Evolutionary conservation across 2,329 filamentous ascomycete genomes (phyloP), one percentile per base, ranked within the genome.

Genomic region (Xylariaceae sp.): DNA sequence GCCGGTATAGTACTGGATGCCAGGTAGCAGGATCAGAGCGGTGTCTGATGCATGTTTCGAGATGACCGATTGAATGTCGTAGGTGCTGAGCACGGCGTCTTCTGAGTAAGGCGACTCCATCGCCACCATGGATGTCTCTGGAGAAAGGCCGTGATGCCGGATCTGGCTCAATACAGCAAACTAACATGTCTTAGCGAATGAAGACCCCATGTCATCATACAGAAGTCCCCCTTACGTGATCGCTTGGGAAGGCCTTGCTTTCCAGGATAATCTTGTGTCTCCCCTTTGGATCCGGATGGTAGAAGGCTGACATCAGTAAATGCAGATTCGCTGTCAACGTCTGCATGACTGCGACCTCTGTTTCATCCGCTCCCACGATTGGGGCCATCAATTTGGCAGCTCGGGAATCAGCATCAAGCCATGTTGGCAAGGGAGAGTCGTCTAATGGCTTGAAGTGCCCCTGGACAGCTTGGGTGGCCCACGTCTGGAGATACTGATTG

Each of bases 1-100:
- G 48, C 90, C 90, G 0, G 88, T 91, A 72, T 92, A 93, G 74
- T 88, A 93, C 67, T 93, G 90, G 51, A 93, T 86, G 1, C 88
- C 89, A 0, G 89, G 89, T 3, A 93, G 81, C 19, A 93, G 79
- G n/a, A 93, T 76, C 19, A 93, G 71, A 3, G 89, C 87, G 2
- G 89, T 86, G 18, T 79, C 81, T 6, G 79, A 74, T 18, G 87
- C 86, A 69, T 93, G 85, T 29, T 82, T 73, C 55, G 86, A 83
- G 65, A 93, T 91, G 12, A 84, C 73, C 19, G 81, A 80, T 43
- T 90, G 77, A 48, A 93, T 89, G 50, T 89, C 81, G 48, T 84
- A 77, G 5, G 86, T 91, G 14, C 79, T 80, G 47, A 93, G 73
- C 41, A 84, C 79, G 50, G 74, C 66, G n/a, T 85, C 79, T 2